A percentile compares a stretch with the other conserved stretches of the same genome.
phyloP scores from a whole-genome alignment of 2,329 filamentous ascomycete genomes.

The Trichocomaceae sp. region DNA sequence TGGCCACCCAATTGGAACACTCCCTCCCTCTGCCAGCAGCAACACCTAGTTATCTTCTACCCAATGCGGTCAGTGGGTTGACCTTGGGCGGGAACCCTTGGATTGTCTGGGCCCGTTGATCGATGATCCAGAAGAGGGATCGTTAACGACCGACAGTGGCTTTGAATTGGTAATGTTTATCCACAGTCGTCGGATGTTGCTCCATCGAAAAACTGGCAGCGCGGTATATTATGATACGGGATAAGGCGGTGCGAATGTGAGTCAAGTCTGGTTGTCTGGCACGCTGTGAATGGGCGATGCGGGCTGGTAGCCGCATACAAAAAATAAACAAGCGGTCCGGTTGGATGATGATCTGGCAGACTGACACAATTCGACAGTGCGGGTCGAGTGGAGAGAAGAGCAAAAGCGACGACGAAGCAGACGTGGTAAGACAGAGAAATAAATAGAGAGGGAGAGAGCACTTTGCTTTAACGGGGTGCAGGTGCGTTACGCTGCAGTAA shows the following conservation, averaged over 20 bases:
- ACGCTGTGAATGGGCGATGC: constrained; percentile 14
- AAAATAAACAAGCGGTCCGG: constrained; percentile 8
- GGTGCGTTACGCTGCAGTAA: constrained; percentile 9
- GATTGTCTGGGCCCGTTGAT: constrained; percentile 15
- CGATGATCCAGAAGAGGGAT: constrained; percentile 7
- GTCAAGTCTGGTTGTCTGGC: constrained; percentile 12
- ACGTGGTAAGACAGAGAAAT: constrained; percentile 6
- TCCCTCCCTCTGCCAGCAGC: constrained; percentile 6
- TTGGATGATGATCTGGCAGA: constrained; percentile 16
- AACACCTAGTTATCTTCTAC: constrained; percentile 5
- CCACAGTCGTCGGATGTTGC: constrained; percentile 19
- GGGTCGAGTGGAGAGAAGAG: constrained; percentile 11
- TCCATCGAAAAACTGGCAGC: constrained; percentile 22
- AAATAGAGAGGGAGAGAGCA: neutral
- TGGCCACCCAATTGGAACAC: constrained; percentile 6
- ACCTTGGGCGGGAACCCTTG: constrained; percentile 10
- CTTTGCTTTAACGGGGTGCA: constrained; percentile 8
- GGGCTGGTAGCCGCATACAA: constrained; percentile 1
- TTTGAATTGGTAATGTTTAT: constrained; percentile 22
- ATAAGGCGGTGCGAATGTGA: constrained; percentile 7
- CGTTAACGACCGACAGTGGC: constrained; percentile 21
- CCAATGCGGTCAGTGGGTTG: constrained; percentile 7
- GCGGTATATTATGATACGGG: constrained; percentile 4
- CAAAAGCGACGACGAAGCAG: constrained; percentile 1
- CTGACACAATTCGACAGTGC: constrained; percentile 12